Conservation (phyloP, 1,284 basidiomycete genomes). For the Cryptococcus floricola region DNA sequence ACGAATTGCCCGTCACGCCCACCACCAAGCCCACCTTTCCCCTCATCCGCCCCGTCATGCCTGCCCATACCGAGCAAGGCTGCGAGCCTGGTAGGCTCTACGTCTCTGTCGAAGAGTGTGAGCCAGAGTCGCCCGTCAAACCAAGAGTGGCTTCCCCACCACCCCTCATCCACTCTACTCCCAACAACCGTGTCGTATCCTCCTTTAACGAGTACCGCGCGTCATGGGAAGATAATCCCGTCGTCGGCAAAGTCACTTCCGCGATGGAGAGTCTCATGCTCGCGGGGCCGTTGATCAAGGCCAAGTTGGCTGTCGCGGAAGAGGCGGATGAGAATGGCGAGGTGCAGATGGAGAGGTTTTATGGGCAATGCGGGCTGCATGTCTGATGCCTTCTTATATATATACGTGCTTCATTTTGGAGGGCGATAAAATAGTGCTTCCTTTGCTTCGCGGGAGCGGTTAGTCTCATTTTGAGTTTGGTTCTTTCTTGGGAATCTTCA, state of each 20-base stretch:
- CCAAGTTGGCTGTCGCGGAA: neutral
- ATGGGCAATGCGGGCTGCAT: slow-evolving; percentile 5
- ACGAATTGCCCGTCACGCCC: neutral
- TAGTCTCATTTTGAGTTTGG: no score
- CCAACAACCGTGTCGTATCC: no score
- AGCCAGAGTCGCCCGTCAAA: no score
- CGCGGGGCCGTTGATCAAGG: slow-evolving; percentile 7
- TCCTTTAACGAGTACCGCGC: neutral
- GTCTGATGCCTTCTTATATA: slow-evolving; percentile 1
- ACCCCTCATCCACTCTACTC: no score
- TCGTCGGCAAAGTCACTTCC: neutral
- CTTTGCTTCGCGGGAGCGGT: neutral
- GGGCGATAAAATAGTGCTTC: neutral
- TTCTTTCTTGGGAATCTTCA: no score
- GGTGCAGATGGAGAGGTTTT: neutral
- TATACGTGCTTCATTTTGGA: neutral
- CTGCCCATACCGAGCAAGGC: neutral
- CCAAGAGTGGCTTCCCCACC: no score
- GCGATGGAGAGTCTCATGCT: slow-evolving; percentile 5
- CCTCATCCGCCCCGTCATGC: neutral
- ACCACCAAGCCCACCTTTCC: neutral
- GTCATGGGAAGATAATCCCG: neutral
- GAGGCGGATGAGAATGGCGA: neutral
- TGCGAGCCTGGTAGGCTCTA: neutral
- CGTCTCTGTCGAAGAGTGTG: no score